These are phyloP conservation scores for Wickerhamomyces silvicola DNA, from an alignment of 805 yeast species.

Conservation along the genomic window DNA sequence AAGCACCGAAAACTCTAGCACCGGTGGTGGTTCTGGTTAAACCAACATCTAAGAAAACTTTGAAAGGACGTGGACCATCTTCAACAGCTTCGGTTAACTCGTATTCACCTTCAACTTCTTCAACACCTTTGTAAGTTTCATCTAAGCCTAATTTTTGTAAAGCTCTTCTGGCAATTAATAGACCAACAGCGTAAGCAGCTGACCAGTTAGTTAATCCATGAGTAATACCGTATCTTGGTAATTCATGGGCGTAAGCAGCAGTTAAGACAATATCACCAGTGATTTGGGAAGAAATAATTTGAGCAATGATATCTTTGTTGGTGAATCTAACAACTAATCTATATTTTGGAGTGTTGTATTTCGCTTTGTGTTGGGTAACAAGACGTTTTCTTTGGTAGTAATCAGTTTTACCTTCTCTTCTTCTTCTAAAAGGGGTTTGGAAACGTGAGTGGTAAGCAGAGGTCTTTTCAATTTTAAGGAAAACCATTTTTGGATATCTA, in stretches of 20 bases:
- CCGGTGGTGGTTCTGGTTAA: conserved; percentile 99
- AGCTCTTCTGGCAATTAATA: conserved; percentile 98
- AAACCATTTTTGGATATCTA: conserved; percentile 62
- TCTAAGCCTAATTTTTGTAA: conserved; percentile 96
- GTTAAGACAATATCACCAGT: conserved; percentile 94
- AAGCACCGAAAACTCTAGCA: conserved; percentile 99
- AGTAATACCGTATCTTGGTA: conserved; percentile 94
- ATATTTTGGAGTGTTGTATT: conserved; percentile 99
- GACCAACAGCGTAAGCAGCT: conserved; percentile 99
- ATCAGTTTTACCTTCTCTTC: conserved; percentile 99
- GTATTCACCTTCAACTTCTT: conserved; percentile 99
- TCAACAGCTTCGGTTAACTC: conserved; percentile 98
- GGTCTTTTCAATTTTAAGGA: conserved; percentile 65
- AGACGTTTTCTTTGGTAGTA: conserved; percentile 99
- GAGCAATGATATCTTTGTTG: conserved; percentile 98
- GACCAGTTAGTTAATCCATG: conserved; percentile 99
- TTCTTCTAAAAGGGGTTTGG: conserved; percentile 99
- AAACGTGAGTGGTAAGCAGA: conserved; percentile 97
- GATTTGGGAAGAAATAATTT: conserved; percentile 93
- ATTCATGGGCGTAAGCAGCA: conserved; percentile 98
- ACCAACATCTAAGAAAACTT: conserved; percentile 98
- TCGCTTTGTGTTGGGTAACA: conserved; percentile 99
- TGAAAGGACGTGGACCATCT: conserved; percentile 99
- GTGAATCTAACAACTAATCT: conserved; percentile 99
- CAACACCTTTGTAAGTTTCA: conserved; percentile 97